Evolutionary conservation across 2,329 filamentous ascomycete species (phyloP), one percentile per base, ranked within the genome.

Genomic region (Diaporthe caulivora): DNA sequence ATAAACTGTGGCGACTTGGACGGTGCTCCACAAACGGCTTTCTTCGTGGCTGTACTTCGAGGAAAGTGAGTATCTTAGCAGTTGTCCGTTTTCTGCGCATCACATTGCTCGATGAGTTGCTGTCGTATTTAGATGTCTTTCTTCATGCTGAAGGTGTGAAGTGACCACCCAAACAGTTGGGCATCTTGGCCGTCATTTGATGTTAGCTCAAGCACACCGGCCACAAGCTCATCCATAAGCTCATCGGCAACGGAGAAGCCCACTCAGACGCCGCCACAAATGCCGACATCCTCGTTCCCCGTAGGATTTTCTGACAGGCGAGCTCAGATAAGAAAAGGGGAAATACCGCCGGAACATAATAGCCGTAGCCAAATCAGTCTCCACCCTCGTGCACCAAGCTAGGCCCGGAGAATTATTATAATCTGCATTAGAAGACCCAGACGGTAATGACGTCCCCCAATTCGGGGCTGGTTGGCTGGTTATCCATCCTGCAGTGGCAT

Each of bases 311-410:
- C 9, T 53, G 29, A 40, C 29, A 26, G 31, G 21, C n/a, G 21
- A 24, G 44, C 17, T 26, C 21, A 10, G 62, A 67, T 53, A 67
- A 67, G 62, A 53, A 53, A 53, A 67, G 47, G 62, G 31, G 47
- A 11, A 53, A 53, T n/a, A 53, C 21, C 6, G 29, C n/a, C 44
- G 44, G 47, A 17, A 34, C 31, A 53, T 21, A 53, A 26, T n/a
- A 40, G 47, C 29, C 47, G 44, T 51, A 21, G 62, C 13, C n/a
- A 51, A 65, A 65, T 18, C 44, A 51, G 44, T 40, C 47, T 17
- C 62, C 62, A 67, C 62, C 47, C 47, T 40, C 31, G 29, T 37
- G 47, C 62, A 53, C 44, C 31, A 53, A 53, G 62, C 62, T 67
- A 67, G 31, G n/a, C 47, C 47, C 62, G 47, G 62, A 37, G 44